phyloP scores from a whole-genome alignment of 768 basidiomycete genomes.

The Psilocybe azurescens region DNA sequence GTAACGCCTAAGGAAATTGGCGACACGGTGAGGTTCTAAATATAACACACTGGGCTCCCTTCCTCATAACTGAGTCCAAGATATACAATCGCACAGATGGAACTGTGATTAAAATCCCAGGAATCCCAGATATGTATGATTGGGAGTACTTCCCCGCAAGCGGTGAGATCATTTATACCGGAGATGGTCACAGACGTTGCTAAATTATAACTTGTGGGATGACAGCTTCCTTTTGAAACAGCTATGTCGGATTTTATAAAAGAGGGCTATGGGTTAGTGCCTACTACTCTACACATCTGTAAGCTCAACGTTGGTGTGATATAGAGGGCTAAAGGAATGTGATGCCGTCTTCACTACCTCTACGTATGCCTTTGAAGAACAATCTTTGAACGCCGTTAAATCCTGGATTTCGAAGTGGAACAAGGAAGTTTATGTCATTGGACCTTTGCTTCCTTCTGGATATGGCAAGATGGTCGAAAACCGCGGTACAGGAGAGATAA shows the following conservation, averaged over 20 bases:
- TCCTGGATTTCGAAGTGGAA: slow-evolving; percentile 5
- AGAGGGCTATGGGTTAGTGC: slow-evolving; percentile 5
- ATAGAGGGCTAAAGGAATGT: slow-evolving; percentile 11
- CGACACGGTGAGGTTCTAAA: not conserved
- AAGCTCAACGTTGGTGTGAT: not conserved
- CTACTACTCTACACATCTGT: not conserved
- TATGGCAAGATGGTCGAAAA: not conserved
- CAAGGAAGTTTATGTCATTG: slow-evolving; percentile 11
- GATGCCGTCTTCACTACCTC: slow-evolving; percentile 11
- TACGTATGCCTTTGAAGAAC: slow-evolving; percentile 2
- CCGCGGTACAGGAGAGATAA: not conserved
- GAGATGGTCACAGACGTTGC: no score
- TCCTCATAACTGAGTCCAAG: no score
- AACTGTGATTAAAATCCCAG: no score
- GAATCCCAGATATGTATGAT: no score
- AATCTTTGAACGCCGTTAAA: slow-evolving; percentile 6
- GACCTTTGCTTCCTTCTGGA: slow-evolving; percentile 12
- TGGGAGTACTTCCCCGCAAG: no score
- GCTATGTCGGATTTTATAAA: not conserved
- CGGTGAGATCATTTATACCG: no score
- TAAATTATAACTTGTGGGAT: no score
- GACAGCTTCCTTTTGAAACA: no score
- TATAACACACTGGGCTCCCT: not conserved
- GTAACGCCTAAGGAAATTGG: not conserved
- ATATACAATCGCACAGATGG: no score